These are phyloP conservation scores for Sclerotinia nivalis DNA, from an alignment of 2,329 filamentous ascomycete species.

Conservation along the genomic window DNA sequence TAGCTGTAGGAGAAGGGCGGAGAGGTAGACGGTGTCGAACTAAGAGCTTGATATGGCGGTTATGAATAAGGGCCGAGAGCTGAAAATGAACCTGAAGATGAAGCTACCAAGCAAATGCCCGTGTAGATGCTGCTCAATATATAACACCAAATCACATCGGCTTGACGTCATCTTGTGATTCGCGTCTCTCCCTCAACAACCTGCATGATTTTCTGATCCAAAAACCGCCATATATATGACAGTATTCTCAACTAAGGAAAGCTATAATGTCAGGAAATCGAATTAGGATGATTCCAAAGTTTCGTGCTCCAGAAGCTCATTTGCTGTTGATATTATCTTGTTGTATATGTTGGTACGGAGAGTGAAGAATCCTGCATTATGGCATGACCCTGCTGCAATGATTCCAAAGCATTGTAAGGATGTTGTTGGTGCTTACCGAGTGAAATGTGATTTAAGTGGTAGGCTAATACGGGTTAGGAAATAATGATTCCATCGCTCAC, in stretches of 20 bases:
- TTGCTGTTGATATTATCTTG: neutral
- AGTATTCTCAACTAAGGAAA: neutral
- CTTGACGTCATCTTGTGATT: neutral
- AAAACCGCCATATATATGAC: neutral
- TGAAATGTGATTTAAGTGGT: neutral
- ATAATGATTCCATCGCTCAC: conserved; percentile 12
- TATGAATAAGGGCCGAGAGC: neutral
- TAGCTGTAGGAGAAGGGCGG: too few relatives aligned
- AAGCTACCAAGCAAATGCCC: neutral
- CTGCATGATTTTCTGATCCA: neutral
- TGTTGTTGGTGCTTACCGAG: neutral
- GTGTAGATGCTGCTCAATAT: neutral
- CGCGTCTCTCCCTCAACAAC: neutral
- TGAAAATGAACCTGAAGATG: neutral
- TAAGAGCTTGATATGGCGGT: neutral
- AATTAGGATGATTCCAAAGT: conserved; percentile 12
- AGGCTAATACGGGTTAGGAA: neutral
- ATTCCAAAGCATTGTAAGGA: neutral
- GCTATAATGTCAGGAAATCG: neutral
- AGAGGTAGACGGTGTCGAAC: too few relatives aligned
- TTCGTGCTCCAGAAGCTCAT: neutral
- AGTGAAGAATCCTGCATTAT: neutral
- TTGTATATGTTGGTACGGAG: neutral
- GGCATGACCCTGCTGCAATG: neutral
- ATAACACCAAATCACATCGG: neutral